These are phyloP conservation scores for Smallanthus sonchifolius DNA, from an alignment of 129 eudicot genomes.

Conservation along the genomic window DNA sequence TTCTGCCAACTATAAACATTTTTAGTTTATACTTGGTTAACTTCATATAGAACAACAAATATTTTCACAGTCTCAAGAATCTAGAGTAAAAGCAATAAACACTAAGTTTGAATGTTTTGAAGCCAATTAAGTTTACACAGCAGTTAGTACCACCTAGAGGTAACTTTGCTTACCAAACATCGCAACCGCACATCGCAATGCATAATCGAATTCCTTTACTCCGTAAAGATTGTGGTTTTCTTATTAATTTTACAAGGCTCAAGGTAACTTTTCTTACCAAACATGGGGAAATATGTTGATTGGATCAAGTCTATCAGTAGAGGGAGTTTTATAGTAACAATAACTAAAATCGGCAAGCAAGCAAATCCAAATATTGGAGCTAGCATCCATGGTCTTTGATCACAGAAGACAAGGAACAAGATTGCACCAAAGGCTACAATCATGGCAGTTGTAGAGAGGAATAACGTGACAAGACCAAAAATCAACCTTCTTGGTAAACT, in stretches of 20 bases:
- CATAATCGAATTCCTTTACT: not conserved
- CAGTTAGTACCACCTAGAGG: not conserved
- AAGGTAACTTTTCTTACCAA: not conserved
- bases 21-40: no score
- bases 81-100: not conserved
- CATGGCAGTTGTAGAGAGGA: slow-evolving; percentile 9
- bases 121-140: not conserved
- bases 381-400: slow-evolving; percentile 14
- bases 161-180: no score
- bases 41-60: not conserved
- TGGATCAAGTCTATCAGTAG: not conserved
- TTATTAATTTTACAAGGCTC: not conserved
- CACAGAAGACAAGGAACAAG: slow-evolving; percentile 11
- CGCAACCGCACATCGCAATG: not conserved
- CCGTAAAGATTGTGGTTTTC: not conserved
- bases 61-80: not conserved
- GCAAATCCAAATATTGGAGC: not conserved
- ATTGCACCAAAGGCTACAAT: slow-evolving; percentile 2
- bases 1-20: no score
- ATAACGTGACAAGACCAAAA: not conserved
- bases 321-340: not conserved
- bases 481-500: slow-evolving; percentile 8
- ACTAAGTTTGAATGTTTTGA: not conserved
- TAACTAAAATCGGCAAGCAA: slow-evolving; percentile 5
- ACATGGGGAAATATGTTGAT: slow-evolving; percentile 8